Percentiles rank a stretch among this genome's conserved stretches.
Conservation (phyloP, 2,329 filamentous ascomycete species). For the Talaromyces sp. region DNA sequence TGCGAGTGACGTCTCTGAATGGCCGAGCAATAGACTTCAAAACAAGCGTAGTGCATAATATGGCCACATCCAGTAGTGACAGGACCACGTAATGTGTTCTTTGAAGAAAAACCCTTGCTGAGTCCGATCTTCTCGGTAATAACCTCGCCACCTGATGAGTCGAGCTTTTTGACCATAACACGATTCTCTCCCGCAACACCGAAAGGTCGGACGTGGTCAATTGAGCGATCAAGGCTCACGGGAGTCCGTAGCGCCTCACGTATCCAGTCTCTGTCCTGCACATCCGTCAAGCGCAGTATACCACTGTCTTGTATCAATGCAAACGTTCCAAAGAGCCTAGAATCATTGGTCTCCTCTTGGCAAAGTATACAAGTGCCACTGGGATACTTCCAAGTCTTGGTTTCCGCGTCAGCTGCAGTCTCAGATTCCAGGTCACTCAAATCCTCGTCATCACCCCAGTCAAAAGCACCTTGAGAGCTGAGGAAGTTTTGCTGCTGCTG, state of each 20-base stretch:
- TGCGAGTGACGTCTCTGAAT: conserved; percentile 79
- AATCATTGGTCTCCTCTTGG: conserved; percentile 91
- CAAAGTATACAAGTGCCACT: conserved; percentile 91
- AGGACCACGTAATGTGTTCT: conserved; percentile 66
- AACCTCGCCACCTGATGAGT: conserved; percentile 67
- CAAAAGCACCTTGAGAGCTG: conserved; percentile 78
- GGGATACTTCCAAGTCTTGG: conserved; percentile 84
- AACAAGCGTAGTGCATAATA: conserved; percentile 97
- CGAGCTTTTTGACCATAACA: conserved; percentile 70
- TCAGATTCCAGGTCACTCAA: conserved; percentile 61
- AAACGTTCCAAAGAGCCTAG: conserved; percentile 87
- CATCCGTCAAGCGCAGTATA: conserved; percentile 81
- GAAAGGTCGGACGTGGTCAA: conserved; percentile 80
- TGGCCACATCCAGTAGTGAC: conserved; percentile 91
- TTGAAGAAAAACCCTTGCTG: conserved; percentile 80
- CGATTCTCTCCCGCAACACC: conserved; percentile 87
- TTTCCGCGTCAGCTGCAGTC: conserved; percentile 54
- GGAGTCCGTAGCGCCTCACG: conserved; percentile 78
- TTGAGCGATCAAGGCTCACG: conserved; percentile 76
- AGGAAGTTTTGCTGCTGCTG: conserved; percentile 95
- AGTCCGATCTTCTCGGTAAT: conserved; percentile 74
- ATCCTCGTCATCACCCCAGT: conserved; percentile 85
- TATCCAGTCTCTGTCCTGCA: conserved; percentile 77
- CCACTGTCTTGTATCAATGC: conserved; percentile 81
- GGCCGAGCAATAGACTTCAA: conserved; percentile 84